Percentiles rank a stretch among this genome's conserved stretches.
phyloP scores from a whole-genome alignment of 371 early-diverging fungal genomes.

The Massospora cicadina region DNA sequence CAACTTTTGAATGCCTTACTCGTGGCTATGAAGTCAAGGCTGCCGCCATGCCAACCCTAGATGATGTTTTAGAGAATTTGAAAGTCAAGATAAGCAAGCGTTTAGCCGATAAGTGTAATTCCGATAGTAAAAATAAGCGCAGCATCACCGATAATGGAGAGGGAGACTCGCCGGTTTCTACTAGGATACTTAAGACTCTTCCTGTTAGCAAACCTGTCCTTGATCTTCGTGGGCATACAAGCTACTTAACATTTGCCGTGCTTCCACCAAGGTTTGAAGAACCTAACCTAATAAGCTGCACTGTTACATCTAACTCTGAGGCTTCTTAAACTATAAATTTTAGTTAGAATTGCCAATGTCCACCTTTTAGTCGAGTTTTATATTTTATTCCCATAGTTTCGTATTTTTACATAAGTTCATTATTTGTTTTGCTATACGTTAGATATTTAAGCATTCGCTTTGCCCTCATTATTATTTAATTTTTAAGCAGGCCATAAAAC shows the following conservation, averaged over 20 bases:
- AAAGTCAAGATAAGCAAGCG: slow-evolving; percentile 13
- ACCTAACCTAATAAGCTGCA: too few species aligned
- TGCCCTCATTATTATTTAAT: too few species aligned
- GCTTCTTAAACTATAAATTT: too few species aligned
- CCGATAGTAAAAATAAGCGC: slow-evolving; percentile 19
- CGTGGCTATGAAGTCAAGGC: slow-evolving; percentile 35
- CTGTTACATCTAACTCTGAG: too few species aligned
- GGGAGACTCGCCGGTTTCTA: slow-evolving; percentile 11
- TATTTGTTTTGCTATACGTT: too few species aligned
- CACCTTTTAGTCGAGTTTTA: too few species aligned
- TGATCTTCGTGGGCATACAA: slow-evolving; percentile 65
- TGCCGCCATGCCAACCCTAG: slow-evolving; percentile 26
- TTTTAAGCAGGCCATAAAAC: too few species aligned
- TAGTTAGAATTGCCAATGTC: too few species aligned
- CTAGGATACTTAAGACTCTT: slow-evolving; percentile 16
- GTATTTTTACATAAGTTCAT: too few species aligned
- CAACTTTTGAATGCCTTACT: slow-evolving; percentile 61
- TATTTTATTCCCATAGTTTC: too few species aligned
- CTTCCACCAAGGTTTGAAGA: too few species aligned
- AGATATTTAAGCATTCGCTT: too few species aligned
- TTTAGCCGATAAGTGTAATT: slow-evolving; percentile 10
- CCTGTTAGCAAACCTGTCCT: slow-evolving; percentile 22
- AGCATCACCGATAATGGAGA: slow-evolving; percentile 16
- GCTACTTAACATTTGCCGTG: slow-evolving; percentile 82
- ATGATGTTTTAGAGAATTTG: slow-evolving; percentile 21